phyloP scores from a whole-genome alignment of 2,329 filamentous ascomycete species.

The Beauveria brongniartii region DNA sequence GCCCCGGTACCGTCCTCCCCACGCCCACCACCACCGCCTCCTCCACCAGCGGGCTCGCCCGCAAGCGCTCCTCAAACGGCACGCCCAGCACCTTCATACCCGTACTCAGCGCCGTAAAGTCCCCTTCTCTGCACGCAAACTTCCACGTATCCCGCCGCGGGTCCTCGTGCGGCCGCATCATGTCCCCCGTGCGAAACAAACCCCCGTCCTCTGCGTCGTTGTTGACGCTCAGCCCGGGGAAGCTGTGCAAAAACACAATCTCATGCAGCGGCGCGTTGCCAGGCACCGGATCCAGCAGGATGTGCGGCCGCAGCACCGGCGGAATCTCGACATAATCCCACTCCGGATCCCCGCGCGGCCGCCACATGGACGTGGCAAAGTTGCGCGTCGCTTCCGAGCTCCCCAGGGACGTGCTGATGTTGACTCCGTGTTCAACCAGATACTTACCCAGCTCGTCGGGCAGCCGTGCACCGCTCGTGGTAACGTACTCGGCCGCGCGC shows the following conservation, averaged over 20 bases:
- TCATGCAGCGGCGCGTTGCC: neutral
- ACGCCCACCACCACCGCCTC: neutral
- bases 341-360: neutral
- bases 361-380: conserved; percentile 3
- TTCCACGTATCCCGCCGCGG: neutral
- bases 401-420: neutral
- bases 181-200: neutral
- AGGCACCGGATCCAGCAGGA: conserved; percentile 1
- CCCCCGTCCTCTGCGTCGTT: neutral
- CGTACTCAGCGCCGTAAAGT: conserved; percentile 4
- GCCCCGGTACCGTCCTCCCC: neutral
- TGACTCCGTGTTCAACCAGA: neutral
- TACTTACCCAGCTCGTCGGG: neutral
- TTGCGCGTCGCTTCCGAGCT: neutral
- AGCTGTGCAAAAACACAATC: neutral
- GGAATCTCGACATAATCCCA: conserved; percentile 3
- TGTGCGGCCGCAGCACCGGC: neutral
- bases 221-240: neutral
- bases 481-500: neutral
- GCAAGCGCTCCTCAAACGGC: conserved; percentile 1
- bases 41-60: neutral
- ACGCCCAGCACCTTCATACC: neutral
- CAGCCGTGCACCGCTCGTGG: neutral
- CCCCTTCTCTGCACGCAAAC: neutral
- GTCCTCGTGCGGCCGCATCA: neutral